phyloP scores from a whole-genome alignment of 225 moss, liverwort and hornwort genomes.

The Polytrichum commune region DNA sequence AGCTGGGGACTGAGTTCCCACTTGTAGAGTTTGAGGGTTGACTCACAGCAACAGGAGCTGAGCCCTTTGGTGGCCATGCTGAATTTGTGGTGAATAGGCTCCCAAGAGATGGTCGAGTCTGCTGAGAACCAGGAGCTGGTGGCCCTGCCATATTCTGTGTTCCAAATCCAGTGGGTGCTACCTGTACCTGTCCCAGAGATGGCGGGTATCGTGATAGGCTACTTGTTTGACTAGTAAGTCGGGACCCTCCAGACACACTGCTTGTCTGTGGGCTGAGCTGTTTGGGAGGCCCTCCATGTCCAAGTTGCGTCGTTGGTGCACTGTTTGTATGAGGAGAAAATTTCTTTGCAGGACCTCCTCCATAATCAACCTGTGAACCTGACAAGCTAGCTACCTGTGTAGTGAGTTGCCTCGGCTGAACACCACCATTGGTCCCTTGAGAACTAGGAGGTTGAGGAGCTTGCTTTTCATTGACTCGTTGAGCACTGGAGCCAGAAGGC shows the following conservation, averaged over 20 bases:
- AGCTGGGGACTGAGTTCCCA: conserved; percentile 26
- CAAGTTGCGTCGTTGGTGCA: conserved; percentile 35
- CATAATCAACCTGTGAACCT: conserved; percentile 22
- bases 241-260: conserved; percentile 50
- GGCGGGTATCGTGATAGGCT: conserved; percentile 55
- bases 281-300: conserved; percentile 41
- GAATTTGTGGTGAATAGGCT: conserved; percentile 57
- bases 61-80: conserved; percentile 45
- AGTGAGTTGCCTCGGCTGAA: conserved; percentile 17
- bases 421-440: conserved; percentile 34
- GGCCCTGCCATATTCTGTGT: conserved; percentile 48
- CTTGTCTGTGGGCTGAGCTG: conserved; percentile 47
- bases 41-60: conserved; percentile 11
- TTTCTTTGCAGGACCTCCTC: conserved; percentile 29
- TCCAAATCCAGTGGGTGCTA: conserved; percentile 47
- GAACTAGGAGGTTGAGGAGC: conserved; percentile 11
- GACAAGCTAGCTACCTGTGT: conserved; percentile 22
- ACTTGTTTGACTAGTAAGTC: conserved; percentile 47
- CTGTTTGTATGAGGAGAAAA: conserved; percentile 54
- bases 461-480: conserved; percentile 23
- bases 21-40: conserved; percentile 28
- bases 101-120: conserved; percentile 44
- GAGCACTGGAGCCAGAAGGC: conserved; percentile 14
- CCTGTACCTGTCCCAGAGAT: conserved; percentile 55
- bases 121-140: conserved; percentile 24